These are phyloP conservation scores for Apiotrichum montevideense DNA, from an alignment of 1,284 basidiomycete genomes.

Conservation along the genomic window DNA sequence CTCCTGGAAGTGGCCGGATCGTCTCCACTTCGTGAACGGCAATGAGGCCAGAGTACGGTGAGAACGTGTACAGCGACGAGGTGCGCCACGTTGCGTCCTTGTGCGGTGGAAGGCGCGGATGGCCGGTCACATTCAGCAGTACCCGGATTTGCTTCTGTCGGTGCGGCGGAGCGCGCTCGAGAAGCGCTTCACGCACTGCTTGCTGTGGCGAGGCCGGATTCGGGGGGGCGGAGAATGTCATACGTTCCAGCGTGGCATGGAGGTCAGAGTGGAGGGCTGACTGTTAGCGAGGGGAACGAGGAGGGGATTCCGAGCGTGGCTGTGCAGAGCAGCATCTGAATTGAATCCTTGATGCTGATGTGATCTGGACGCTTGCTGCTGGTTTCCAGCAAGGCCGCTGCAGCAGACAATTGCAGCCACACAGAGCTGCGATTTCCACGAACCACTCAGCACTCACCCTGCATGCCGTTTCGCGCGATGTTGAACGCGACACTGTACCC, in stretches of 20 bases:
- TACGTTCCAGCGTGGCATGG: conserved; percentile 31
- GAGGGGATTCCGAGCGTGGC: too few species aligned
- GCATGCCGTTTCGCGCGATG: conserved; percentile 44
- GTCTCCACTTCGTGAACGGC: conserved; percentile 45
- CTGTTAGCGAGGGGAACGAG: background rate
- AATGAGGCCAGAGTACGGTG: conserved; percentile 45
- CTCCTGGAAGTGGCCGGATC: conserved; percentile 46
- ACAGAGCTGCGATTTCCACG: too few species aligned
- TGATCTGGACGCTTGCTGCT: too few species aligned
- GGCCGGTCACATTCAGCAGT: conserved; percentile 34
- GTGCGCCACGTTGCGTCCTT: conserved; percentile 41
- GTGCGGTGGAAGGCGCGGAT: conserved; percentile 39
- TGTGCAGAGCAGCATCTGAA: too few species aligned
- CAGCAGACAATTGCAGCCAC: too few species aligned
- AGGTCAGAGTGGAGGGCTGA: conserved; percentile 44
- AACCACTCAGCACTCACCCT: conserved; percentile 27
- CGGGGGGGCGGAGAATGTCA: conserved; percentile 35
- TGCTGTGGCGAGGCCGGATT: conserved; percentile 6
- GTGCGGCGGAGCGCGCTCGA: conserved; percentile 13
- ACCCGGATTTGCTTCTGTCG: conserved; percentile 42
- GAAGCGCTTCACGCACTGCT: conserved; percentile 15
- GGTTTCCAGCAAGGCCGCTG: too few species aligned
- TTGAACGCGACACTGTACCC: conserved; percentile 42
- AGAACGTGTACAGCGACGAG: conserved; percentile 46
- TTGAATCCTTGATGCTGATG: too few species aligned